Base-by-base conservation (phyloP, 129 eudicot genomes). In the Flaveria sonorensis region DNA sequence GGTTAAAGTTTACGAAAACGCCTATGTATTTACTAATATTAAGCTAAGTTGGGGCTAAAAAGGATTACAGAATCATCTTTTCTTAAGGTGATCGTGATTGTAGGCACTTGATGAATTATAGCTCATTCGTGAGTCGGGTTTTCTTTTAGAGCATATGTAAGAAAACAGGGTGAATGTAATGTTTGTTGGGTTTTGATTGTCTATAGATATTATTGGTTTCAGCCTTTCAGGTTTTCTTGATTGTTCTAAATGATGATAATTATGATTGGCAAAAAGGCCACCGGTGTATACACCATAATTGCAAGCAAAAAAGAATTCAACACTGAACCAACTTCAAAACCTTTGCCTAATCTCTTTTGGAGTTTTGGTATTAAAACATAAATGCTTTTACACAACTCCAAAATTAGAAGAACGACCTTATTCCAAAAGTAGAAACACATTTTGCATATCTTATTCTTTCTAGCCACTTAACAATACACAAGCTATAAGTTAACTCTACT, bases 271-370 rank as follows among this genome's bases (percentile, higher is more conserved):
- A 55, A 55, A 55, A 55, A 2, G 62, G 28, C 7, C 28, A 18
- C 6, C 7, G 39, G 39, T 45, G 59, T 13, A 45, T 43, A 20
- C 40, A 18, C 47, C 21, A 72, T n/a, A 32, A 32, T 72, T 32
- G 32, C n/a, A 50, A 32, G 43, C 28, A 26, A 51, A 46, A 24
- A 26, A n/a, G 62, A 71, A n/a, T 51, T 71, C n/a, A 6, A 40
- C 51, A 51, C 75, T 36, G 32, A 53, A 32, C 20, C 15, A 61
- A 28, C 45, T 16, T 46, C 56, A 68, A 68, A 68, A 43, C 56
- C 40, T 68, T 23, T 0, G 1, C 43, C 14, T 14, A 70, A 21
- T 52, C 57, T 60, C 56, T 60, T 21, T 60, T n/a, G n/a, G n/a
- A n/a, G n/a, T n/a, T n/a, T n/a, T 43, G 26, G 59, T 42, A 42